These are phyloP conservation scores for Trichoderma koningii DNA, from an alignment of 2,329 filamentous ascomycete species.

Conservation along the genomic window DNA sequence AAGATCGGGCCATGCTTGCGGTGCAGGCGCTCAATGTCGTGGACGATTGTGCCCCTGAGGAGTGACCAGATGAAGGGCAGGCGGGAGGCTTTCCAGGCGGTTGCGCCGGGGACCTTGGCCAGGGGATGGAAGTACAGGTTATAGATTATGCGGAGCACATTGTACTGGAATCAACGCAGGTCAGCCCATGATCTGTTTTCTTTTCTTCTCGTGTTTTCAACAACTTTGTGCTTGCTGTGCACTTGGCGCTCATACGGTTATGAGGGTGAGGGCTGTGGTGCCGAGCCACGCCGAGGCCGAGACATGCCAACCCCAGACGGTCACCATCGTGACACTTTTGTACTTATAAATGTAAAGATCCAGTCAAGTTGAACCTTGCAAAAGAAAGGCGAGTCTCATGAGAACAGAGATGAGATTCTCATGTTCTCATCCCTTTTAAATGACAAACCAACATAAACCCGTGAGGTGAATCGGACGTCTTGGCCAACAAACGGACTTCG, in stretches of 20 bases:
- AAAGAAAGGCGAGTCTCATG: background rate
- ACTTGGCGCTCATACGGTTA: background rate
- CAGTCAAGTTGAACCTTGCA: background rate
- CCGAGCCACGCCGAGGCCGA: conserved; percentile 7
- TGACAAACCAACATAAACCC: too few relatives aligned
- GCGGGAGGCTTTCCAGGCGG: conserved; percentile 1
- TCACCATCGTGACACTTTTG: conserved; percentile 1
- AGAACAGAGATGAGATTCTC: background rate
- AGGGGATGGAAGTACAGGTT: conserved; percentile 24
- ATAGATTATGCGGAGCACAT: conserved; percentile 2
- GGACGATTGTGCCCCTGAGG: conserved; percentile 14
- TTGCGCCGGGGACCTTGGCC: conserved; percentile 15
- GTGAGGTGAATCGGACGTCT: background rate
- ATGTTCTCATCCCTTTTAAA: background rate
- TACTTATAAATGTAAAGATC: background rate
- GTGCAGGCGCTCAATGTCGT: conserved; percentile 10
- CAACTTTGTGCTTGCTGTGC: too few relatives aligned
- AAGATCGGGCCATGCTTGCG: conserved; percentile 23
- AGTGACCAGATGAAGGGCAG: conserved; percentile 15
- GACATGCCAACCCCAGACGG: conserved; percentile 2
- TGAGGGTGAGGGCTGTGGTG: conserved; percentile 3
- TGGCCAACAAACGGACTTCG: background rate
- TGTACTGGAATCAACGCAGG: background rate
- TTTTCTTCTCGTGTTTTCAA: too few relatives aligned
- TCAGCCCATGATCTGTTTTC: background rate